These are phyloP conservation scores for Limtongia smithiae DNA, from an alignment of 805 yeast genomes.

Conservation along the genomic window DNA sequence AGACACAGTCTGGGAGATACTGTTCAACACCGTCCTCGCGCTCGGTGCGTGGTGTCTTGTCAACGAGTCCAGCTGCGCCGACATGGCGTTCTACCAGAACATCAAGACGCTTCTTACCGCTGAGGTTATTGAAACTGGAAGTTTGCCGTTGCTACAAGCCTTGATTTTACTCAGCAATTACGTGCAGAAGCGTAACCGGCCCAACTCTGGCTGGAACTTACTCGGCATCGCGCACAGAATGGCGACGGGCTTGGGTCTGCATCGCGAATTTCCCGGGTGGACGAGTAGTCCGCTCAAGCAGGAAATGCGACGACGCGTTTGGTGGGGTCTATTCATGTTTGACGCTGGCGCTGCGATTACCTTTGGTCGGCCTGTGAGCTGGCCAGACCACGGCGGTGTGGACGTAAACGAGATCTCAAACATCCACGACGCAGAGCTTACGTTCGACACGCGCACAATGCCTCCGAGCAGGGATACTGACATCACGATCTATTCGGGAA, in stretches of 20 bases:
- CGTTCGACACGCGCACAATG: constrained; percentile 29
- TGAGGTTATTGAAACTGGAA: constrained; percentile 58
- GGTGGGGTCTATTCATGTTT: constrained; percentile 66
- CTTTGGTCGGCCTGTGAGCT: constrained; percentile 59
- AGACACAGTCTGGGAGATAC: constrained; percentile 50
- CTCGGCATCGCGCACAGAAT: constrained; percentile 61
- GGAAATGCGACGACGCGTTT: constrained; percentile 57
- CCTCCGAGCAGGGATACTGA: constrained; percentile 27
- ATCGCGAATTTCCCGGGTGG: constrained; percentile 50
- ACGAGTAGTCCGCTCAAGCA: constrained; percentile 44
- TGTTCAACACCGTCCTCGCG: constrained; percentile 56
- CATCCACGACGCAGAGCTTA: constrained; percentile 46
- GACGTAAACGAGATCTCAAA: constrained; percentile 52
- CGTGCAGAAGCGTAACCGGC: constrained; percentile 60
- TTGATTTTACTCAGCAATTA: constrained; percentile 55
- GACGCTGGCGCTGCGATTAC: constrained; percentile 63
- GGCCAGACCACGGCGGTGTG: constrained; percentile 47
- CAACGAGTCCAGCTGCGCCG: constrained; percentile 52
- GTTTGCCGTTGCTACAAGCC: constrained; percentile 51
- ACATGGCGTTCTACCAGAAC: constrained; percentile 53
- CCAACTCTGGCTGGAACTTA: constrained; percentile 67
- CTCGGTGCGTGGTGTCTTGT: constrained; percentile 67
- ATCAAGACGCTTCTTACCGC: constrained; percentile 47
- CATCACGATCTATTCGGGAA: constrained; percentile 58
- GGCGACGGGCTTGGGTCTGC: constrained; percentile 64